Evolutionary conservation across 2,329 filamentous ascomycete genomes (phyloP).

Genomic region (Fusarium sp.): DNA sequence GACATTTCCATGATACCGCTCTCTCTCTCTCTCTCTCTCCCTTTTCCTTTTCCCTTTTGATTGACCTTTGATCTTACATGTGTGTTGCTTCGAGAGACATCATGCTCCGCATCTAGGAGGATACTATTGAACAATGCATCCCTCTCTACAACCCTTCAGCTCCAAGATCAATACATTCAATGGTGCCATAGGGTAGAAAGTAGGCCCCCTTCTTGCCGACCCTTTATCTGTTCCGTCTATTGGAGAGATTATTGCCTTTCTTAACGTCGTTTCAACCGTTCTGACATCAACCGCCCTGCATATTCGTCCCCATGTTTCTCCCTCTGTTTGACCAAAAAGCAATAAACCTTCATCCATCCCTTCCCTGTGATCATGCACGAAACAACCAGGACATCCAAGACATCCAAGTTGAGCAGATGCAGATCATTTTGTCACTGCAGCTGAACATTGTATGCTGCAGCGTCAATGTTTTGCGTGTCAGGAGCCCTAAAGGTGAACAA

Average conservation of each 20-base stretch:
- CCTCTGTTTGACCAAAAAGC: conserved; percentile 17
- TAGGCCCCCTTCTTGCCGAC: background rate
- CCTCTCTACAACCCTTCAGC: conserved; percentile 14
- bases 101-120: background rate
- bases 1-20: background rate
- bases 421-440: conserved; percentile 22
- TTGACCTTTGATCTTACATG: background rate
- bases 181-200: background rate
- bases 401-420: conserved; percentile 22
- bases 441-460: background rate
- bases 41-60: background rate
- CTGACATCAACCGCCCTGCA: conserved; percentile 13
- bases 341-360: conserved; percentile 32
- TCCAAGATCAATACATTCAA: background rate
- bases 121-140: conserved; percentile 4
- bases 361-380: conserved; percentile 24
- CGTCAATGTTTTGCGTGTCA: background rate
- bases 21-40: too few relatives aligned
- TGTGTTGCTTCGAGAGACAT: background rate
- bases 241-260: conserved; percentile 9
- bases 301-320: conserved; percentile 16
- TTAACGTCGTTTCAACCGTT: background rate
- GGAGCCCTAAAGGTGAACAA: background rate
- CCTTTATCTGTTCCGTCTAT: conserved; percentile 3
- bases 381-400: conserved; percentile 15